Percentiles rank a stretch among this genome's conserved stretches.
Evolutionary conservation across 2,329 filamentous ascomycete genomes (phyloP).

Genomic region (Acephala macrosclerotiorum): DNA sequence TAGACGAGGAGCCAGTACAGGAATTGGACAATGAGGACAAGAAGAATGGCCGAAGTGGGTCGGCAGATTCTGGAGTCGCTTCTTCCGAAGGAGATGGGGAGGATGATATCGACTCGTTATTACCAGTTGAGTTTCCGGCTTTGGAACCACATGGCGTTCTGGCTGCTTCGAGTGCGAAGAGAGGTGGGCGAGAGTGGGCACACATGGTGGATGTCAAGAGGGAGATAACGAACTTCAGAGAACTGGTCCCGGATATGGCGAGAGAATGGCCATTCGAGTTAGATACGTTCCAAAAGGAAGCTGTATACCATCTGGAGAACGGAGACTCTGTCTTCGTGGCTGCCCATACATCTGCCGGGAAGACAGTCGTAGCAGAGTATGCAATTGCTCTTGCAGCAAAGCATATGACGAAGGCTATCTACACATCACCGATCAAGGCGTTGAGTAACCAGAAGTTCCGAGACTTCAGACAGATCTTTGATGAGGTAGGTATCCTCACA

Average conservation of each 20-base stretch:
- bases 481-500: conserved; percentile 95
- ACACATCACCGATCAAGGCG: conserved; percentile 98
- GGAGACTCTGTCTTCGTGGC: conserved; percentile 98
- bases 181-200: conserved; percentile 88
- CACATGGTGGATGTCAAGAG: conserved; percentile 97
- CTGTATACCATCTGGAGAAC: conserved; percentile 94
- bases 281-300: conserved; percentile 98
- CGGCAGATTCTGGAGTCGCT: conserved; percentile 45
- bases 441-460: conserved; percentile 98
- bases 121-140: conserved; percentile 93
- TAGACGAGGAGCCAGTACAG: conserved; percentile 56
- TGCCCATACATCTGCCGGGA: conserved; percentile 95
- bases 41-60: conserved; percentile 43
- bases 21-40: conserved; percentile 41
- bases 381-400: conserved; percentile 95
- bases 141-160: conserved; percentile 84
- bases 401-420: conserved; percentile 99
- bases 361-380: conserved; percentile 98
- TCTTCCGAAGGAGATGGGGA: conserved; percentile 53
- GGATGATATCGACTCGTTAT: conserved; percentile 80
- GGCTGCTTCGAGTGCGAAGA: conserved; percentile 73
- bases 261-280: conserved; percentile 96
- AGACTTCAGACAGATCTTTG: conserved; percentile 89
- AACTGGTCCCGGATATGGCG: conserved; percentile 96
- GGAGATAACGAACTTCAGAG: conserved; percentile 91